Evolutionary conservation across 768 basidiomycete species (phyloP).

Genomic region (Kockovaella imperatae): DNA sequence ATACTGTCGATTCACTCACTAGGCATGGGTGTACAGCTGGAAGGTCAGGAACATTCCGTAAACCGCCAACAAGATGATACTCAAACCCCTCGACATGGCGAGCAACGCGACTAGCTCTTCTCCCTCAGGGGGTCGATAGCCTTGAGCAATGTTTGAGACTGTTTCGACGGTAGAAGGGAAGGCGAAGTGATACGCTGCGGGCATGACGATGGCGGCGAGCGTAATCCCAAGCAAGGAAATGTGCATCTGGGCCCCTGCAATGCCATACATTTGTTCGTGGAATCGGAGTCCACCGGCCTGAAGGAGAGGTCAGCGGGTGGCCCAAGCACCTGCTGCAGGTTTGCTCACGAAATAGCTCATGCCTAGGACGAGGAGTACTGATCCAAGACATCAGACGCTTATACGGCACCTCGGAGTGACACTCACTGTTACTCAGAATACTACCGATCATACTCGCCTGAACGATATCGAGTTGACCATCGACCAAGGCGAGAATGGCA

Average conservation of each 20-base stretch:
- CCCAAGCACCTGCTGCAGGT: neutral
- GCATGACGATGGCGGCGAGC: conserved; percentile 43
- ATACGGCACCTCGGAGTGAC: neutral
- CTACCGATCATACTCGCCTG: conserved; percentile 54
- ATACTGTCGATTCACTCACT: neutral
- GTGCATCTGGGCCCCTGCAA: conserved; percentile 49
- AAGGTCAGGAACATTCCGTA: conserved; percentile 42
- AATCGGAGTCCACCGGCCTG: conserved; percentile 50
- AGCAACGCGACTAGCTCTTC: conserved; percentile 49
- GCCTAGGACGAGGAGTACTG: conserved; percentile 43
- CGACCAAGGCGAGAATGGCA: conserved; percentile 38
- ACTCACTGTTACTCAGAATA: conserved; percentile 47
- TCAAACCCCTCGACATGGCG: conserved; percentile 50
- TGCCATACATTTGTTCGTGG: conserved; percentile 52
- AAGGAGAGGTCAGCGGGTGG: neutral
- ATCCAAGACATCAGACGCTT: neutral
- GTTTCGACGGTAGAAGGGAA: conserved; percentile 14
- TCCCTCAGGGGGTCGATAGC: conserved; percentile 32
- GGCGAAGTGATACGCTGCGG: conserved; percentile 40
- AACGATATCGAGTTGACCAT: conserved; percentile 51
- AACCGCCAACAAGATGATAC: conserved; percentile 50
- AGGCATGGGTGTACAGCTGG: conserved; percentile 17
- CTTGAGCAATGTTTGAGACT: conserved; percentile 22
- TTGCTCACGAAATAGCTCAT: conserved; percentile 36
- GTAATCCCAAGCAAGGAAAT: conserved; percentile 43